Evolutionary conservation across 2,329 filamentous ascomycete genomes (phyloP).

Genomic region (Colletotrichum aenigma): DNA sequence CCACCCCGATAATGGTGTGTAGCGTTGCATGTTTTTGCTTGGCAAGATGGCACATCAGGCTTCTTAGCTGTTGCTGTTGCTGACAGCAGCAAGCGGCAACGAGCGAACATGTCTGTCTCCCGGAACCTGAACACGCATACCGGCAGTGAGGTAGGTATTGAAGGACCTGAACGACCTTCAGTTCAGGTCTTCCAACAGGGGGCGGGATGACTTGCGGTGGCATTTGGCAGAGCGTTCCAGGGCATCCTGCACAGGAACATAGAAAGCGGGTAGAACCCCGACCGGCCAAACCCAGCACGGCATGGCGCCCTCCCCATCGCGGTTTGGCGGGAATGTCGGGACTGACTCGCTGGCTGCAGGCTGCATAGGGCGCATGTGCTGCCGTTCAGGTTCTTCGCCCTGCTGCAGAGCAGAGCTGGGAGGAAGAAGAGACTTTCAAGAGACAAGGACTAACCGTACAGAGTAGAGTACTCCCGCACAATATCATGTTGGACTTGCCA

Average conservation of each 20-base stretch:
- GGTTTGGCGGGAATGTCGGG: not conserved
- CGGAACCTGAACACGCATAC: not conserved
- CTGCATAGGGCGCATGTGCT: not conserved
- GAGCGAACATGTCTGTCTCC: not conserved
- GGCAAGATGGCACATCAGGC: not conserved
- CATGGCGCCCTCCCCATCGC: not conserved
- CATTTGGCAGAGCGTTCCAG: not conserved
- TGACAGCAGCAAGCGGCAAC: not conserved
- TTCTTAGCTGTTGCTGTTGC: not conserved
- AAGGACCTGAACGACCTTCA: not conserved
- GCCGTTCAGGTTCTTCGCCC: not conserved
- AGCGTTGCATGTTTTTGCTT: not conserved
- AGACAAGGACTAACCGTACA: not conserved
- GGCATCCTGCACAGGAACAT: conserved; percentile 8
- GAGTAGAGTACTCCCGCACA: not conserved
- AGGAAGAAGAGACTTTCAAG: not conserved
- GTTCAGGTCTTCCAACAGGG: not conserved
- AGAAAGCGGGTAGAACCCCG: conserved; percentile 17
- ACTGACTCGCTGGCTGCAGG: conserved; percentile 9
- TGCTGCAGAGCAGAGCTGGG: not conserved
- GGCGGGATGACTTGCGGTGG: conserved; percentile 6
- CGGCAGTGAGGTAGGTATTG: not conserved
- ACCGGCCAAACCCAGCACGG: not conserved
- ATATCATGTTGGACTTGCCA: not conserved
- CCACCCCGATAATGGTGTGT: conserved; percentile 12